Evolutionary conservation across 371 early-diverging fungal species (phyloP), one percentile per base, ranked within the genome.

Genomic region (Quaeritorhiza haematococci): DNA sequence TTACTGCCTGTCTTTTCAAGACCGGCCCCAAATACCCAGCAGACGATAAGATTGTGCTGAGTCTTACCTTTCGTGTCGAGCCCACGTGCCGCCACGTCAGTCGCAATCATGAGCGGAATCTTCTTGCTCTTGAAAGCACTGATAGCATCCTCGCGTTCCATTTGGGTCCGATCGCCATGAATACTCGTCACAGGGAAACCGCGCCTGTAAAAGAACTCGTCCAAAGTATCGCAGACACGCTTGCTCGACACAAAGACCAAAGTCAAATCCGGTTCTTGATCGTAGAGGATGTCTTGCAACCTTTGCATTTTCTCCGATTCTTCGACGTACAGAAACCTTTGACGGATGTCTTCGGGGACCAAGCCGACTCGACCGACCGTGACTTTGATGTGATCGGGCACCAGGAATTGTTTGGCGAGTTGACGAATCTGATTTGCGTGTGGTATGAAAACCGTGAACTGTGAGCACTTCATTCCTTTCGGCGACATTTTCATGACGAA

Each of bases 61-160:
- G n/a, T n/a, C n/a, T n/a, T n/a, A n/a, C 90, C 90, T 23, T 89
- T 78, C 57, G 96, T 92, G 74, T 97, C 97, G 35, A 93, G 55
- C 6, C 85, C 85, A 56, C 85, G 63, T 1, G 74, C 70, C 19
- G 75, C 83, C 46, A 85, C 74, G 56, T 77, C 80, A 8, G 84
- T 85, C n/a, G 82, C 82, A 46, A 85, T 68, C 58, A 87, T 51
- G 3, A 82, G 67, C 4, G 66, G 53, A 38, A 10, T 38, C n/a
- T n/a, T 55, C 6, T 65, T 32, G 8, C 62, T 49, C 61, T 62
- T 73, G 64, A 83, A 84, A 41, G 41, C 26, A 28, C 34, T 42
- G 15, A 77, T 55, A 26, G 68, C 83, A 21, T n/a, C n/a, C n/a
- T n/a, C 38, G n/a, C 83, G 77, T 50, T 74, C 62, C 33, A 53